Conservation (phyloP, 192 early-diverging fungal species). For the Coemansia sp. region DNA sequence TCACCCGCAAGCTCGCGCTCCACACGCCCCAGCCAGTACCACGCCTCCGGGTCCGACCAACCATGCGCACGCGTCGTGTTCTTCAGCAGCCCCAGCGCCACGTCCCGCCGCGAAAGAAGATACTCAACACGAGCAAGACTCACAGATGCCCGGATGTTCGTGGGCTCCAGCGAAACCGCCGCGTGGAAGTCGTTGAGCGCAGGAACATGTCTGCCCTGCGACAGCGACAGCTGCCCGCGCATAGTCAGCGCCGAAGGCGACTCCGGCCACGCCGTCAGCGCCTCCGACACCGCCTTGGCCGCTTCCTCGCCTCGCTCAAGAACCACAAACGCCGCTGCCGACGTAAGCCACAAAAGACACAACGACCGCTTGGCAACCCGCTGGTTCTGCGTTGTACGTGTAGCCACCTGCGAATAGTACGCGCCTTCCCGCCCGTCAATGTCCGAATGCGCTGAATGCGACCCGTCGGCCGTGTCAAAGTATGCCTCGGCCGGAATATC, state of each 20-base stretch:
- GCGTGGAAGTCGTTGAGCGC: constrained; percentile 52
- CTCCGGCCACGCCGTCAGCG: constrained; percentile 43
- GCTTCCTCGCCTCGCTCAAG: constrained; percentile 42
- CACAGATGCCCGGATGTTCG: constrained; percentile 41
- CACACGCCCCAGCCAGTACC: constrained; percentile 51
- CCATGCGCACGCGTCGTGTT: constrained; percentile 49
- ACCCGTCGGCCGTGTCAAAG: constrained; percentile 25
- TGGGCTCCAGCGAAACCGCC: constrained; percentile 41
- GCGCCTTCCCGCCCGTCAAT: constrained; percentile 16
- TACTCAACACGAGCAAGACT: constrained; percentile 45
- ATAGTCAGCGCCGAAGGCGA: constrained; percentile 45
- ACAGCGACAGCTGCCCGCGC: constrained; percentile 42
- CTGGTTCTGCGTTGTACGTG: constrained; percentile 24
- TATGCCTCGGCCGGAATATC: constrained; percentile 35
- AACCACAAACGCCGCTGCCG: constrained; percentile 31
- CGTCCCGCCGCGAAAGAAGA: constrained; percentile 41
- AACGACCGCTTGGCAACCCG: constrained; percentile 36
- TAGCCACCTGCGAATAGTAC: constrained; percentile 40
- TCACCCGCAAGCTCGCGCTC: too few relatives aligned
- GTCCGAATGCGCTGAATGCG: not conserved
- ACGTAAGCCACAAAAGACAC: constrained; percentile 43
- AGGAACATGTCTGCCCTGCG: constrained; percentile 15
- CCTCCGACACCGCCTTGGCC: constrained; percentile 31
- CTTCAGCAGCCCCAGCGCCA: constrained; percentile 48
- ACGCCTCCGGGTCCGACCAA: constrained; percentile 54